phyloP scores from a whole-genome alignment of 176 grass and related monocot genomes.

The Cenchrus purpureus region DNA sequence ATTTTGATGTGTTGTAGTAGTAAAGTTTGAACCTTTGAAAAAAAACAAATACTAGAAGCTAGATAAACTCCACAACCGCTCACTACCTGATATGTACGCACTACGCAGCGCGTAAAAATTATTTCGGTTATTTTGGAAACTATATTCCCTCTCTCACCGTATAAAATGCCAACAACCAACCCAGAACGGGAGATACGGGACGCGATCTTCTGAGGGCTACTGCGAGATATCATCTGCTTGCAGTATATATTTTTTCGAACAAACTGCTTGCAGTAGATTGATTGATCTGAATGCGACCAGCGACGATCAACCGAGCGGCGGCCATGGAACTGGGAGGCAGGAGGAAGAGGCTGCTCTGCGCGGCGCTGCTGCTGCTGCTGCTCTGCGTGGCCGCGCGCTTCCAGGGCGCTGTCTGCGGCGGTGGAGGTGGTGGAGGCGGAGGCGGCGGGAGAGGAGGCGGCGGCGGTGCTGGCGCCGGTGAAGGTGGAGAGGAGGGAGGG shows the following conservation, averaged over 20 bases:
- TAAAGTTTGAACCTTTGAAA: no score
- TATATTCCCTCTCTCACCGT: neutral
- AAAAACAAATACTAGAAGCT: no score
- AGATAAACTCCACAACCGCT: neutral
- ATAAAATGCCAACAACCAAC: neutral
- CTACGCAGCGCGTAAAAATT: neutral
- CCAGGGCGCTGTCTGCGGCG: neutral
- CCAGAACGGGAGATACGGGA: neutral
- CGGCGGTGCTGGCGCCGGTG: neutral
- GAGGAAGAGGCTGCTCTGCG: neutral
- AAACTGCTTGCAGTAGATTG: no score
- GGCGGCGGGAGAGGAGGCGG: neutral
- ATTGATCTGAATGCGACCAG: neutral
- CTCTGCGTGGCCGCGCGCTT: neutral
- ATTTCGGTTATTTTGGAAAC: neutral
- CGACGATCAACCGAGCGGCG: neutral
- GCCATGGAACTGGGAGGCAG: neutral
- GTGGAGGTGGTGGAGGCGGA: neutral
- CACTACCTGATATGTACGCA: neutral
- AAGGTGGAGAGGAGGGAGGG: neutral
- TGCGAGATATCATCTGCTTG: no score
- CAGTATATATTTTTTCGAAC: neutral
- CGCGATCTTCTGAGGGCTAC: neutral
- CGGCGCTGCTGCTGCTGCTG: constrained; percentile 10
- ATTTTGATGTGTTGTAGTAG: no score